Percentiles rank a stretch among this genome's conserved stretches.
These are phyloP conservation scores for Pseudoscleropodium purum DNA, from an alignment of 225 moss, liverwort and hornwort species.

Conservation along the genomic window DNA sequence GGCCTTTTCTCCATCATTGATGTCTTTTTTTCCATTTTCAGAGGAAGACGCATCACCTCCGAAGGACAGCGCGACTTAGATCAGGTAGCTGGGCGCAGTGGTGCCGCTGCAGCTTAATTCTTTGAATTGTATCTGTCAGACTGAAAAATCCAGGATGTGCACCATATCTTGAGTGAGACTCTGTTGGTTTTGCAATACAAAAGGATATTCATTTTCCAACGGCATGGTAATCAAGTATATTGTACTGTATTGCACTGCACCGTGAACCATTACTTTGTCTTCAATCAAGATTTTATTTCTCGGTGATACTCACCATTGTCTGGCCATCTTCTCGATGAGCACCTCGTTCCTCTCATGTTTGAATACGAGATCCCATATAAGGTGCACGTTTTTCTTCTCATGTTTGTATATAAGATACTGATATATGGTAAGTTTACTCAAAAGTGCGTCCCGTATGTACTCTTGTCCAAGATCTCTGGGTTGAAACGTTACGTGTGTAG, in stretches of 20 bases:
- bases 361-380: not conserved
- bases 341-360: not conserved
- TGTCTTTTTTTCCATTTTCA: not conserved
- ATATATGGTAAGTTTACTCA: not conserved
- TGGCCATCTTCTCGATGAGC: not conserved
- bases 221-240: not conserved
- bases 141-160: not conserved
- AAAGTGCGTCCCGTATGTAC: not conserved
- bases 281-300: not conserved
- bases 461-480: not conserved
- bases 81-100: conserved; percentile 70
- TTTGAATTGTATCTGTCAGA: not conserved
- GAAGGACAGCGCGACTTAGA: conserved; percentile 73
- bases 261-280: not conserved
- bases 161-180: not conserved
- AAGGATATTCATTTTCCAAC: not conserved
- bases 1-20: not conserved
- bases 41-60: conserved; percentile 64
- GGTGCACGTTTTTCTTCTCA: not conserved
- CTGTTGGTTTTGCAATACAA: not conserved
- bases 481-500: not conserved
- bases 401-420: not conserved
- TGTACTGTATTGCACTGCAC: not conserved
- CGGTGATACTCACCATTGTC: not conserved
- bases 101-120: conserved; percentile 41